Evolutionary conservation across 192 early-diverging fungal species (phyloP).

Genomic region (Gamsiella multidivaricata): DNA sequence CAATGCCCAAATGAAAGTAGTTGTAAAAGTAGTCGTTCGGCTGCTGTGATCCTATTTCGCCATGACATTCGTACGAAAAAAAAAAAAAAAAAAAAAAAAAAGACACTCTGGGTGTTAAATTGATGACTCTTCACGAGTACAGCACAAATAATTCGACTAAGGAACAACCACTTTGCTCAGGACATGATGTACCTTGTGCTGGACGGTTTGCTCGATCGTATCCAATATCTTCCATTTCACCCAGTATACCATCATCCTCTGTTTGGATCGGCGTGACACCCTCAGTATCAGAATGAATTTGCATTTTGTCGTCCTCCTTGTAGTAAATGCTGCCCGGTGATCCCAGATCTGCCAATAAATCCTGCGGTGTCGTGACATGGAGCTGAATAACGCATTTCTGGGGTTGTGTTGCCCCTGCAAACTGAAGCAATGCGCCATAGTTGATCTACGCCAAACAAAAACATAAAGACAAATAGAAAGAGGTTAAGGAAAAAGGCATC

Average conservation of each 20-base stretch:
- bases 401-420: constrained; percentile 39
- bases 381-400: constrained; percentile 53
- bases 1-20: constrained; percentile 80
- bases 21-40: constrained; percentile 81
- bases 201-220: constrained; percentile 20
- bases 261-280: constrained; percentile 4
- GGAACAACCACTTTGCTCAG: no score
- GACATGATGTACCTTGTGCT: constrained; percentile 41
- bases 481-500: neutral
- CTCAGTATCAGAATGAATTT: constrained; percentile 66
- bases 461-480: neutral
- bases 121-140: no score
- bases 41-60: constrained; percentile 50
- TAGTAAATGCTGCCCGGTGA: constrained; percentile 69
- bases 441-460: constrained; percentile 41
- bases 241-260: constrained; percentile 44
- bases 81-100: no score
- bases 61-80: no score
- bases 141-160: no score
- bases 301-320: constrained; percentile 81
- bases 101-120: no score
- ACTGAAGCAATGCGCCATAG: constrained; percentile 53
- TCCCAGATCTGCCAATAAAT: constrained; percentile 77
- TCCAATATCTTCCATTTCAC: constrained; percentile 52
- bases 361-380: constrained; percentile 71